Conservation (phyloP, 1,284 basidiomycete species). For the Takashimella koratensis region DNA sequence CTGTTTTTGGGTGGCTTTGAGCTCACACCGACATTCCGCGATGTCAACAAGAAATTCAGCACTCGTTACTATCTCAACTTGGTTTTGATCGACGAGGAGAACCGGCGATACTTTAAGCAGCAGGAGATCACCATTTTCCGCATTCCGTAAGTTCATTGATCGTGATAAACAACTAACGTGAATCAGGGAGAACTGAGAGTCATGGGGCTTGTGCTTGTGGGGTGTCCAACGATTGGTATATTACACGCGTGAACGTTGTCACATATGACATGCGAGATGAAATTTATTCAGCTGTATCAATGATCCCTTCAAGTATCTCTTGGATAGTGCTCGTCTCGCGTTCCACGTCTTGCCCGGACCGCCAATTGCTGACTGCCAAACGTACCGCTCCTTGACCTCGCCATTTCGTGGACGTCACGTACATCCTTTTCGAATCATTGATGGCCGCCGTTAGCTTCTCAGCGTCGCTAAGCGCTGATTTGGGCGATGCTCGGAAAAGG, state of each 20-base stretch:
- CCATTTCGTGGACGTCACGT: constrained; percentile 51
- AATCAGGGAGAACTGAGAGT: constrained; percentile 8
- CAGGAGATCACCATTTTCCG: constrained; percentile 48
- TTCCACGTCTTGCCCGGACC: constrained; percentile 37
- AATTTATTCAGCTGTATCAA: background rate
- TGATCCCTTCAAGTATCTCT: constrained; percentile 4
- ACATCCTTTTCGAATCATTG: constrained; percentile 49
- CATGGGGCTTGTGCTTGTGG: background rate
- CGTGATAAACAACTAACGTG: background rate
- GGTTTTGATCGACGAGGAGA: constrained; percentile 97
- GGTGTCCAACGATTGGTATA: too few relatives aligned
- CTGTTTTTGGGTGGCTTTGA: constrained; percentile 98
- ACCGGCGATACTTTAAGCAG: constrained; percentile 54
- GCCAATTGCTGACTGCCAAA: constrained; percentile 54
- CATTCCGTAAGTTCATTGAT: constrained; percentile 14
- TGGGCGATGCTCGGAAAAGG: constrained; percentile 46
- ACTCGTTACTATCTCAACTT: constrained; percentile 95
- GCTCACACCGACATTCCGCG: constrained; percentile 95
- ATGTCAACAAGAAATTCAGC: constrained; percentile 99
- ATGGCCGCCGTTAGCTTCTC: constrained; percentile 42
- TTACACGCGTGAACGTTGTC: background rate
- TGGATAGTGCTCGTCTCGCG: constrained; percentile 24
- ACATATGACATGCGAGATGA: background rate
- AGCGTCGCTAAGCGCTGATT: constrained; percentile 22
- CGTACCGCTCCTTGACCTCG: constrained; percentile 48